phyloP scores from a whole-genome alignment of 192 early-diverging fungal genomes.

The Backusella tarrabulga region DNA sequence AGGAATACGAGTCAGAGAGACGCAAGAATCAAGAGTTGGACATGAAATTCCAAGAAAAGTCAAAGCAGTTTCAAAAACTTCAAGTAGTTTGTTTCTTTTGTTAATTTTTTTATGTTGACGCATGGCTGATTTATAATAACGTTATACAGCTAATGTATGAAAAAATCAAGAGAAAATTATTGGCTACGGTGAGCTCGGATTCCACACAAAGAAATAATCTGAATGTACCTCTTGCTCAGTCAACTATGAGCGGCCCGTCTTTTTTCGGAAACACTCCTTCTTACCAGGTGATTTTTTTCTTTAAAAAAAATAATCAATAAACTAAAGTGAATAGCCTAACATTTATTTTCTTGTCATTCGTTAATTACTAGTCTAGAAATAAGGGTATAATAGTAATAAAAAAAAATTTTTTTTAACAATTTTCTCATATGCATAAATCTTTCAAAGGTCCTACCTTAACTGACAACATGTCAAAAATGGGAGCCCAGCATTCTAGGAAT shows the following conservation, averaged over 20 bases:
- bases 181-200: neutral
- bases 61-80: slow-evolving; percentile 49
- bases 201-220: neutral
- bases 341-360: neutral
- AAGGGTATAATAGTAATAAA: neutral
- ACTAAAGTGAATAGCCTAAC: neutral
- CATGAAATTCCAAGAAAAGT: slow-evolving; percentile 45
- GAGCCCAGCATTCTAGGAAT: neutral
- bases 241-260: neutral
- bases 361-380: neutral
- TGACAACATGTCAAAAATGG: neutral
- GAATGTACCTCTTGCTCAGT: neutral
- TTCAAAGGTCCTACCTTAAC: neutral
- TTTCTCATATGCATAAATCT: neutral
- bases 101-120: neutral
- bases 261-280: neutral
- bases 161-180: slow-evolving; percentile 32
- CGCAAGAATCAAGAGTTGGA: slow-evolving; percentile 34
- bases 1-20: slow-evolving; percentile 39
- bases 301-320: neutral
- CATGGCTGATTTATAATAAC: neutral
- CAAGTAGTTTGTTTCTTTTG: slow-evolving; percentile 30
- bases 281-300: neutral
- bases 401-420: neutral
- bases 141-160: slow-evolving; percentile 36